Conservation (phyloP, 495 filamentous ascomycete species). For the Penicillium taxi region DNA sequence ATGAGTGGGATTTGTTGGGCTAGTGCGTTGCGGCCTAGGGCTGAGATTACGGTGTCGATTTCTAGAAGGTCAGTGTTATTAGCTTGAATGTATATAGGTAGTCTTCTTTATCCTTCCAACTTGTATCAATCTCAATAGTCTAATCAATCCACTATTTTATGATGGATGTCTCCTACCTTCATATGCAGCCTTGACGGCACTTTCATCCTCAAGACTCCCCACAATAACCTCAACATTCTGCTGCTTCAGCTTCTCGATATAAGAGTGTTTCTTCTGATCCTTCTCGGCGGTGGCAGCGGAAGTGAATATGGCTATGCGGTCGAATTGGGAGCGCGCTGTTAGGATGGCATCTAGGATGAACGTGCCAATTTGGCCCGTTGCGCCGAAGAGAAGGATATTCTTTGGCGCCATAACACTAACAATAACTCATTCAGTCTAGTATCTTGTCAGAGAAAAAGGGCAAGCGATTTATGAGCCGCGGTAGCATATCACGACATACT, state of each 20-base stretch:
- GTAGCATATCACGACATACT: too few relatives aligned
- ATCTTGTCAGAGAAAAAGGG: too few relatives aligned
- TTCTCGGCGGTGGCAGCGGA: slow-evolving; percentile 42
- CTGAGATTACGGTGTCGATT: slow-evolving; percentile 60
- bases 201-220: slow-evolving; percentile 47
- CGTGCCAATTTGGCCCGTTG: slow-evolving; percentile 58
- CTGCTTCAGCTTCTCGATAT: slow-evolving; percentile 35
- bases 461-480: too few relatives aligned
- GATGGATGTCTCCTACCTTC: too few relatives aligned
- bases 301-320: slow-evolving; percentile 56
- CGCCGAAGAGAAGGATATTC: slow-evolving; percentile 61
- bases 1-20: slow-evolving; percentile 52
- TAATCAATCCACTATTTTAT: too few relatives aligned
- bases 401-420: slow-evolving; percentile 12
- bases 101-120: too few relatives aligned
- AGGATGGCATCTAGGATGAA: slow-evolving; percentile 56
- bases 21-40: slow-evolving; percentile 52
- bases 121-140: too few relatives aligned
- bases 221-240: slow-evolving; percentile 50
- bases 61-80: slow-evolving; percentile 13
- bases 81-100: too few relatives aligned
- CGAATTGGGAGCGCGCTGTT: slow-evolving; percentile 43
- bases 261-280: slow-evolving; percentile 30
- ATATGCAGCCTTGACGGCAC: slow-evolving; percentile 48
- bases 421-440: too few relatives aligned